phyloP scores from a whole-genome alignment of 805 yeast species.

The Torulaspora quercuum region DNA sequence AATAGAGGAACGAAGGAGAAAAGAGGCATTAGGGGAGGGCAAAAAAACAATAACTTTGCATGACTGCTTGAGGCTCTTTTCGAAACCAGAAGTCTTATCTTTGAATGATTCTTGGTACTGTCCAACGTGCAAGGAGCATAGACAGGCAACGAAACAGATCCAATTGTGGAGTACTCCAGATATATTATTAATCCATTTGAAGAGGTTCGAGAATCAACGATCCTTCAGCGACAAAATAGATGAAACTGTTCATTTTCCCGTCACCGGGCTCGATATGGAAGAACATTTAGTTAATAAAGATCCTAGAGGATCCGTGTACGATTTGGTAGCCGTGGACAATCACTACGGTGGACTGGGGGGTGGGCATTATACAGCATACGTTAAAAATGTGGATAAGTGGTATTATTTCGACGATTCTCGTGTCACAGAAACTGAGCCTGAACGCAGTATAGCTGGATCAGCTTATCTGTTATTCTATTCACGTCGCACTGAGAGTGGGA shows the following conservation, averaged over 20 bases:
- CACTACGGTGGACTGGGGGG: slow-evolving; percentile 97
- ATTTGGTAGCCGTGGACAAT: slow-evolving; percentile 88
- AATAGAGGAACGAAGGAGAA: slow-evolving; percentile 45
- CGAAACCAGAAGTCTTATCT: slow-evolving; percentile 79
- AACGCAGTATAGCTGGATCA: slow-evolving; percentile 62
- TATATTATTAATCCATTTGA: slow-evolving; percentile 81
- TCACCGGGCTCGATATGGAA: slow-evolving; percentile 71
- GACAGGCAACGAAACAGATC: slow-evolving; percentile 85
- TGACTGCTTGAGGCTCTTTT: slow-evolving; percentile 72
- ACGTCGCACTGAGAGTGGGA: slow-evolving; percentile 38
- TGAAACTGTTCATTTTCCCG: slow-evolving; percentile 81
- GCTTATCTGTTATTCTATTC: slow-evolving; percentile 87
- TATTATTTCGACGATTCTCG: slow-evolving; percentile 85
- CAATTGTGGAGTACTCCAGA: slow-evolving; percentile 95
- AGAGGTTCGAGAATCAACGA: slow-evolving; percentile 80
- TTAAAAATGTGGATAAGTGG: slow-evolving; percentile 79
- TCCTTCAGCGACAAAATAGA: slow-evolving; percentile 88
- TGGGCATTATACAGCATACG: slow-evolving; percentile 94
- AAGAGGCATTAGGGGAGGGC: slow-evolving; percentile 27
- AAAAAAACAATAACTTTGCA: slow-evolving; percentile 53
- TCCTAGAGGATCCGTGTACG: slow-evolving; percentile 52
- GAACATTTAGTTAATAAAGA: slow-evolving; percentile 46
- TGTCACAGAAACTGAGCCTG: slow-evolving; percentile 60
- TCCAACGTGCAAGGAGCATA: slow-evolving; percentile 81
- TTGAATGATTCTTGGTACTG: slow-evolving; percentile 93